Base-by-base conservation (phyloP, 202 grass and related monocot species). In the Panicum hallii region DNA sequence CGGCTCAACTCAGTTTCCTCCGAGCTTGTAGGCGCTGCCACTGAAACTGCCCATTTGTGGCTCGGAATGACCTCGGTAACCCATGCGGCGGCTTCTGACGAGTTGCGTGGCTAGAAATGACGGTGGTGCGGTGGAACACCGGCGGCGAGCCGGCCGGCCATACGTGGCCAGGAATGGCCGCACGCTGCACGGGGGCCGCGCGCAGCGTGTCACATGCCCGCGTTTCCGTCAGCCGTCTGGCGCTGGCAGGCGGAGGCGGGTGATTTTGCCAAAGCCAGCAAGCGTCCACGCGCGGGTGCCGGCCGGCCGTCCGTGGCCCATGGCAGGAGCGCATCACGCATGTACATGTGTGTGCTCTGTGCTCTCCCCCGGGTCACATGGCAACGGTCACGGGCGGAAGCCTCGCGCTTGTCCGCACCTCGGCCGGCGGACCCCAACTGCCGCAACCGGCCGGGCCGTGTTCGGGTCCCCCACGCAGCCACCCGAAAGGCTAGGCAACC, bases 381-480 rank as follows among this genome's bases (percentile, higher is more conserved):
- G 78, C 92, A 88, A 75, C 88, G 81, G 87, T 97, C 94, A 97
- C 94, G 94, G 95, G 90, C 75, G 88, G 49, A 64, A 75, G 83
- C 46, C 83, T 23, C 81, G 81, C 76, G 13, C 52, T 85, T 88
- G 92, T 90, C 90, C 61, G 80, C 89, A 65, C 87, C 75, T 70
- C 73, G 6, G 5, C 81, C 61, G 16, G 79, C 67, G n/a, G 85
- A 72, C 56, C 57, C 76, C 86, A 92, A 92, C 83, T 73, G 87
- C 79, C 84, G 78, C 75, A 80, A 62, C 64, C 82, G 60, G 81
- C 5, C 36, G 63, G 47, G n/a, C 11, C 67, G 79, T 54, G 5
- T 7, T n/a, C 56, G 0, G 14, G 20, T 23, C 56, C 56, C n/a
- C 22, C 42, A 63, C 74, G 55, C 53, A 17, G 49, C 49, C 53